Base-by-base conservation (phyloP, 1,284 basidiomycete genomes). In the Fistulinella staudtii region DNA sequence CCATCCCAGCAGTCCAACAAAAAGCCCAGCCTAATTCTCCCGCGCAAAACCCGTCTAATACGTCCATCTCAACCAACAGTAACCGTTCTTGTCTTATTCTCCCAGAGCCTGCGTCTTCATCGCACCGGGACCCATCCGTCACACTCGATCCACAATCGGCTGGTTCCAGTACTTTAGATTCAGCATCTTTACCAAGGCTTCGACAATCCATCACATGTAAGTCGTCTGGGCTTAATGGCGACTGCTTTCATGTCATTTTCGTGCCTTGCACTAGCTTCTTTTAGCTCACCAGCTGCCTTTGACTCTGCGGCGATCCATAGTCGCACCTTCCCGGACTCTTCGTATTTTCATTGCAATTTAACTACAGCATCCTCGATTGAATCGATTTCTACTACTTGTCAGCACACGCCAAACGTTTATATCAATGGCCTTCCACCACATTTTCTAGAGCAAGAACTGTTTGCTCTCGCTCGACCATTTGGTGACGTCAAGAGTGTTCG, bases 381-480 rank as follows among this genome's bases (percentile, higher is more conserved):
- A 35, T 43, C 45, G 4, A 34, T 53, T 25, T 41, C 47, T 1
- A 8, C 39, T n/a, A 48, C 50, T 13, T 52, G 52, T 33, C 47
- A 56, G 33, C 52, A 66, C 49, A 75, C 77, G 1, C 75, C 81
- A 0, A 83, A 83, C 51, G 78, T 83, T 3, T 83, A 83, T 56
- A 80, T 83, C 60, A 83, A 83, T 54, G 80, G 81, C 6, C 70
- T 83, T 5, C 80, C 79, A 2, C 76, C 80, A 9, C 73, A 80
- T 58, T 82, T 71, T 54, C 75, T 79, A 0, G 80, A 82, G 51
- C 78, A 80, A 46, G 72, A 81, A 45, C 65, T 83, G 24, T 77
- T 75, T 53, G 73, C 74, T 24, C 72, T 83, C 27, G 68, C 76
- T 20, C 63, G 69, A 17, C 75, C 73, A 15, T 83, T 74, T 52